phyloP scores from a whole-genome alignment of 139 green algal genomes.

The Picochlorum sp. region DNA sequence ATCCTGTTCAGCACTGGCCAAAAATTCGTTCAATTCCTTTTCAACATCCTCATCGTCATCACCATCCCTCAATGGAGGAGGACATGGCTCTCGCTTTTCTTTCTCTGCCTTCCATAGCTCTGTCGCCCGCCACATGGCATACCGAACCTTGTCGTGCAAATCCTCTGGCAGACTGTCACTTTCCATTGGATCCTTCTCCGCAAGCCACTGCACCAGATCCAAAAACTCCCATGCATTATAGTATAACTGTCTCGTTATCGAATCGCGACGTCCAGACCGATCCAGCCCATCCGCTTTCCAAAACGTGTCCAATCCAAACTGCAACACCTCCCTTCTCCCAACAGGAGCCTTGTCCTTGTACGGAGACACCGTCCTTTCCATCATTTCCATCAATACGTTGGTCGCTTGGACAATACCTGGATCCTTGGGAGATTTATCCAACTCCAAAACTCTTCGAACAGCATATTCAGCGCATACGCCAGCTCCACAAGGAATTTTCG shows the following conservation, averaged over 20 bases:
- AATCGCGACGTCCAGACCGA: background rate
- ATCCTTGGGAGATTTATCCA: too few species aligned
- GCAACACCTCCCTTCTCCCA: background rate
- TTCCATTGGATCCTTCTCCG: background rate
- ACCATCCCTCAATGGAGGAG: background rate
- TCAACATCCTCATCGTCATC: background rate
- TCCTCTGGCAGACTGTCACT: conserved; percentile 24
- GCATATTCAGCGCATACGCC: conserved; percentile 1
- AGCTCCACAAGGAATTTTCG: background rate
- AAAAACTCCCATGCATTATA: conserved; percentile 9
- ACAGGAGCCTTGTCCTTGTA: background rate
- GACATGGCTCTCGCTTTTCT: conserved; percentile 26
- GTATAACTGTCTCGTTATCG: background rate
- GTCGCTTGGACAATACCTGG: too few species aligned
- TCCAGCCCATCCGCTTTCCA: conserved; percentile 1
- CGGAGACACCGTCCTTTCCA: background rate
- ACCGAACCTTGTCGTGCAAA: conserved; percentile 68
- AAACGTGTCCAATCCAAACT: conserved; percentile 6
- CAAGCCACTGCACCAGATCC: conserved; percentile 1
- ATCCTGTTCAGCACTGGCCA: background rate
- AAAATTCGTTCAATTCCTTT: background rate
- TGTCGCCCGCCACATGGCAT: conserved; percentile 74
- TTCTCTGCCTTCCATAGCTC: conserved; percentile 77
- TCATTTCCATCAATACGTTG: too few species aligned
- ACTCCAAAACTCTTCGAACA: background rate